Percentiles rank a stretch among this genome's conserved stretches.
phyloP scores from a whole-genome alignment of 2,329 filamentous ascomycete genomes.

The Aspergillus pseudoviridinutans region DNA sequence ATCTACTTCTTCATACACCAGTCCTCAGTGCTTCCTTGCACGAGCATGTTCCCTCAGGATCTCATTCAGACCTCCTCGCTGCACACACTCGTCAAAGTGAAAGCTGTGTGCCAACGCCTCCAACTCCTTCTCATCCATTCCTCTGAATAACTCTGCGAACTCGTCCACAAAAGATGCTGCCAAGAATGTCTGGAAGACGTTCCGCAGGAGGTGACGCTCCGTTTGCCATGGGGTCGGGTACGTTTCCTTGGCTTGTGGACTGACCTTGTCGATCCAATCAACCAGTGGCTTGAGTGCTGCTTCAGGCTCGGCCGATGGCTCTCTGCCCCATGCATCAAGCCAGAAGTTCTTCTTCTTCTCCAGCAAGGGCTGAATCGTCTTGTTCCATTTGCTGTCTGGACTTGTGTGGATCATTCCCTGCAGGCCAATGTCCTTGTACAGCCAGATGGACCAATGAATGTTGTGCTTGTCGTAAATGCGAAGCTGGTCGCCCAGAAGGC shows the following conservation, averaged over 20 bases:
- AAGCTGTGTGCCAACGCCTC: conserved; percentile 55
- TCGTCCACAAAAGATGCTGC: conserved; percentile 52
- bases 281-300: conserved; percentile 43
- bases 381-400: conserved; percentile 48
- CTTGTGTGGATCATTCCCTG: conserved; percentile 54
- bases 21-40: background rate
- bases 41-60: conserved; percentile 46
- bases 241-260: conserved; percentile 37
- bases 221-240: conserved; percentile 51
- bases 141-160: conserved; percentile 53
- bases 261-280: conserved; percentile 43
- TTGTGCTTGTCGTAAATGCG: conserved; percentile 50
- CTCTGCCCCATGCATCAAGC: conserved; percentile 54
- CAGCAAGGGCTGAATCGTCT: conserved; percentile 49
- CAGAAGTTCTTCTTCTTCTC: conserved; percentile 53
- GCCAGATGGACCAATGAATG: conserved; percentile 58
- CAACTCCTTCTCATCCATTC: conserved; percentile 49
- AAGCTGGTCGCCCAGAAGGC: conserved; percentile 47
- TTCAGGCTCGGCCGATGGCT: conserved; percentile 42
- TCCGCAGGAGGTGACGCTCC: conserved; percentile 46
- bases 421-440: conserved; percentile 56
- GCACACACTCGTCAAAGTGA: conserved; percentile 52
- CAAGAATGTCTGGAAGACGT: conserved; percentile 48
- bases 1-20: background rate
- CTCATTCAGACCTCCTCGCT: conserved; percentile 50